Conservation (phyloP, 345 rosid genomes). For the Eucalyptus decipiens region DNA sequence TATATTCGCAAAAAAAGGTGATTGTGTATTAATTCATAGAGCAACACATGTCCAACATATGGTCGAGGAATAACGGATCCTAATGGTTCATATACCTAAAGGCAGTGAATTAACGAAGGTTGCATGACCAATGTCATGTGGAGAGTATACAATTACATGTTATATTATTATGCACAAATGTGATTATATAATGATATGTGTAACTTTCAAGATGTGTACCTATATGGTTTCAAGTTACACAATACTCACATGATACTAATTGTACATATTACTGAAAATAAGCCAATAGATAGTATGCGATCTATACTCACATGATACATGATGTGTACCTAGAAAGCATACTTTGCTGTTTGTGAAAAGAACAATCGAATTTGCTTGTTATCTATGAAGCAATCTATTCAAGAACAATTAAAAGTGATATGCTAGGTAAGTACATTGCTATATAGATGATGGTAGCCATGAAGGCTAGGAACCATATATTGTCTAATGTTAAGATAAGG, state of each 20-base stretch:
- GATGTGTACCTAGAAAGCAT: too few species aligned
- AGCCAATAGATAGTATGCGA: fast-evolving
- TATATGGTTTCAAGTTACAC: not conserved
- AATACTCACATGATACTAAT: too few species aligned
- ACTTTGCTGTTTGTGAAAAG: too few species aligned
- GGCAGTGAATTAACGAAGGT: not conserved
- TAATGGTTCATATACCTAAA: not conserved
- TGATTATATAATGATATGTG: not conserved
- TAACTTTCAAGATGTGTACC: not conserved
- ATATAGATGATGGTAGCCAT: too few species aligned
- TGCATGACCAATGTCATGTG: not conserved
- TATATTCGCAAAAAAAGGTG: not conserved
- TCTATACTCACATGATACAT: too few species aligned
- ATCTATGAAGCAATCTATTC: too few species aligned
- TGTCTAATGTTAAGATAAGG: not conserved
- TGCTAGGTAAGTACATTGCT: too few species aligned
- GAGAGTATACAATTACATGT: not conserved
- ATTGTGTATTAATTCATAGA: not conserved
- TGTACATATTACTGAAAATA: too few species aligned
- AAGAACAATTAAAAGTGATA: too few species aligned
- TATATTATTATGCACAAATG: fast-evolving
- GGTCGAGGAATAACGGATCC: fast-evolving
- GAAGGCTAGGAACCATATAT: too few species aligned
- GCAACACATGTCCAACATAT: not conserved
- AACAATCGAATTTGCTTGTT: too few species aligned